Percentiles rank a stretch among this genome's conserved stretches.
Conservation (phyloP, 139 green algal species). For the Picochlorum costavermella region DNA sequence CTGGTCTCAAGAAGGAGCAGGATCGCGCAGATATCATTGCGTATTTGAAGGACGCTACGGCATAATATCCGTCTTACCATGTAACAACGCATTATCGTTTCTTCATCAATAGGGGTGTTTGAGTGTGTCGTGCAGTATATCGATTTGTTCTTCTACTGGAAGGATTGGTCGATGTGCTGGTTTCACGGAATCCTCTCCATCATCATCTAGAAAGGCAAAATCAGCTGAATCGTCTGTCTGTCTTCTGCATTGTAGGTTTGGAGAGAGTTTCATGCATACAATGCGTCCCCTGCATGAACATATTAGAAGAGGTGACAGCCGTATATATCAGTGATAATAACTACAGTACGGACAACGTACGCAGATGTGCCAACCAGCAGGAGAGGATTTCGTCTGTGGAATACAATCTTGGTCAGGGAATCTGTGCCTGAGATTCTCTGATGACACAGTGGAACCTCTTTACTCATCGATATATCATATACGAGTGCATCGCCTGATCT, state of each 20-base stretch:
- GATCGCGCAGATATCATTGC: slow-evolving; percentile 76
- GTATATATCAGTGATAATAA: neutral
- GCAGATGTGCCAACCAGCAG: slow-evolving; percentile 80
- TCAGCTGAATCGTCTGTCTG: too few relatives aligned
- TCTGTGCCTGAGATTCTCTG: slow-evolving; percentile 79
- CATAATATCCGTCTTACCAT: slow-evolving; percentile 20
- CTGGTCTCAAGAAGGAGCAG: slow-evolving; percentile 95
- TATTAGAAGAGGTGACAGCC: neutral
- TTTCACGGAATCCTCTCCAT: too few relatives aligned
- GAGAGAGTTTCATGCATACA: too few relatives aligned
- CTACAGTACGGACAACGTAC: slow-evolving; percentile 9
- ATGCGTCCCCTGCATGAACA: neutral
- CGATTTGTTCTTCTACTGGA: neutral
- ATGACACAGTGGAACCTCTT: slow-evolving; percentile 67
- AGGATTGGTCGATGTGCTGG: neutral
- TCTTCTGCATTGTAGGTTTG: too few relatives aligned
- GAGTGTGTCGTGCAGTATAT: neutral
- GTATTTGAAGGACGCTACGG: slow-evolving; percentile 76
- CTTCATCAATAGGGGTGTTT: neutral
- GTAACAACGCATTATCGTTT: neutral
- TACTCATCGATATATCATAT: slow-evolving; percentile 80
- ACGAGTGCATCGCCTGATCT: slow-evolving; percentile 58
- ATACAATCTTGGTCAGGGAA: slow-evolving; percentile 76
- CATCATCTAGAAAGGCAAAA: too few relatives aligned
- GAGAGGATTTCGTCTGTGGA: slow-evolving; percentile 80